Base-by-base conservation (phyloP, 306 rosid genomes). In the Lathyrus tuberosus region DNA sequence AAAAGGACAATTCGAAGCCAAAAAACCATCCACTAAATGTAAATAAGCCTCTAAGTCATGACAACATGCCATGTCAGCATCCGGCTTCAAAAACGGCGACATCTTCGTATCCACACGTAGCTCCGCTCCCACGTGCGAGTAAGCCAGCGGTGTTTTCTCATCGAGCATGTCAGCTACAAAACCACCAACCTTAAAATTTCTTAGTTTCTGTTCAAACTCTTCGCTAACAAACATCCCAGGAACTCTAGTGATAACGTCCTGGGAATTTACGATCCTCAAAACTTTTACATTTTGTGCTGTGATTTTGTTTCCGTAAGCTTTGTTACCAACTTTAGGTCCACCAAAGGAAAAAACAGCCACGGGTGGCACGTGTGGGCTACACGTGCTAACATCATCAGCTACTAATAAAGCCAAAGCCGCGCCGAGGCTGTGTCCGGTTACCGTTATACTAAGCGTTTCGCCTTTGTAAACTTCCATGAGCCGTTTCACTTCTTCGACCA, bases 41-140 rank as follows among this genome's bases (percentile, higher is more conserved):
- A 95, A 33, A 47, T 95, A 95, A 1, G 99, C 99, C 75, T 95
- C 99, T 74, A 95, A 47, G 41, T 95, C 99, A 76, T 95, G 99
- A 17, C 96, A 89, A 65, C 97, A 95, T 0, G 95, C 96, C 75
- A 90, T 82, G 76, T 91, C 97, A 1, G 99, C 99, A 58, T 95
- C 77, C 0, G 99, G 94, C 75, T 89, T 95, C 66, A 95, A 31
- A 35, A 48, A 95, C n/a, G 99, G 99, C 0, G 99, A 95, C 97
- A 86, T 91, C 72, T 91, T 91, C 0, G 97, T 88, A 13, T 95
- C 86, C 3, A 91, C 92, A 0, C 91, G 82, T 0, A 95, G 85
- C 61, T 95, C 99, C 0, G 79, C 65, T 11, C 99, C 99, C 0
- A 86, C 95, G 31, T 95, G 97, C 0, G 97, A 54, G 78, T 95